phyloP scores from a whole-genome alignment of 2,329 filamentous ascomycete species.

The Myriosclerotinia duriaeana region DNA sequence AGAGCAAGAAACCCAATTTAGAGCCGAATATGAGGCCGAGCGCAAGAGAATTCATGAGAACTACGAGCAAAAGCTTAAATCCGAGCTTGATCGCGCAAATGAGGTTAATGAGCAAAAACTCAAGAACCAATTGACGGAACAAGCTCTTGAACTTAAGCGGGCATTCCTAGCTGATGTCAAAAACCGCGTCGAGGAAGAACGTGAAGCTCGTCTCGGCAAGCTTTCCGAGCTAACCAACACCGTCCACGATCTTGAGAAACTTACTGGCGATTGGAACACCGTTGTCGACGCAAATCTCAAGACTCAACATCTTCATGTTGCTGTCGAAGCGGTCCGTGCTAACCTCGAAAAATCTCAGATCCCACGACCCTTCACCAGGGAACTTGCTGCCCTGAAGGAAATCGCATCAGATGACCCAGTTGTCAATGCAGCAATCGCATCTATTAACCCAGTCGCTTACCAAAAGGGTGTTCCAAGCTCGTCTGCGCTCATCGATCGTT shows the following conservation, averaged over 20 bases:
- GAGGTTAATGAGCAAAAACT: constrained; percentile 80
- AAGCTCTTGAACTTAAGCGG: constrained; percentile 84
- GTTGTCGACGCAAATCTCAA: constrained; percentile 88
- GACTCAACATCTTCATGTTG: constrained; percentile 94
- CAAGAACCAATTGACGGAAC: constrained; percentile 83
- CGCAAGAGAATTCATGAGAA: constrained; percentile 73
- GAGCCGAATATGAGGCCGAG: constrained; percentile 84
- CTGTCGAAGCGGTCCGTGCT: constrained; percentile 86
- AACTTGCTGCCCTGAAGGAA: constrained; percentile 92
- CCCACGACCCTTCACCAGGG: constrained; percentile 83
- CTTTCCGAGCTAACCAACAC: constrained; percentile 75
- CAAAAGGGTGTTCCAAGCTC: constrained; percentile 84
- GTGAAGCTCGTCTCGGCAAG: constrained; percentile 80
- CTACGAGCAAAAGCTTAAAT: constrained; percentile 77
- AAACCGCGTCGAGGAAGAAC: constrained; percentile 82
- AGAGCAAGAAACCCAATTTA: constrained; percentile 78
- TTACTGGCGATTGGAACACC: constrained; percentile 85
- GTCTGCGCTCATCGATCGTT: constrained; percentile 87
- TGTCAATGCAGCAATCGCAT: constrained; percentile 91
- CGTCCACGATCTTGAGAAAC: constrained; percentile 79
- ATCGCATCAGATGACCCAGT: constrained; percentile 81
- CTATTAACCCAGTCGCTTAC: constrained; percentile 90
- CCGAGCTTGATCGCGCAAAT: constrained; percentile 75
- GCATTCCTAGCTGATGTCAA: constrained; percentile 78
- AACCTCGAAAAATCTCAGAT: constrained; percentile 72